Conservation (phyloP, 1,139 yeast genomes). For the Saccharomyces pastorianus region DNA sequence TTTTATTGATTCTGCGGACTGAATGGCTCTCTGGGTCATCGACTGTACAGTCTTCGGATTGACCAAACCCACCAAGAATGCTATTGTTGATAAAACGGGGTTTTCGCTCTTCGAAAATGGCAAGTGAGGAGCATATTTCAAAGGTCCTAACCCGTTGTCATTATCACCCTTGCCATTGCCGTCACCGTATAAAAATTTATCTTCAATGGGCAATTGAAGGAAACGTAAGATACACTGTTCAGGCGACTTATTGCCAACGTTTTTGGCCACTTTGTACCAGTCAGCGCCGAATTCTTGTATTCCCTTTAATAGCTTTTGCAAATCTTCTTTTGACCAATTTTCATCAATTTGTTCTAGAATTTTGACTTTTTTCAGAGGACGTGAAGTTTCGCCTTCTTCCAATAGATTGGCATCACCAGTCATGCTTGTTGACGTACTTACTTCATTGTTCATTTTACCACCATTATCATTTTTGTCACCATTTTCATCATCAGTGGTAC, state of each 20-base stretch:
- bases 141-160: conserved; percentile 48
- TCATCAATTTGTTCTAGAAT: conserved; percentile 35
- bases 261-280: conserved; percentile 68
- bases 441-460: not conserved
- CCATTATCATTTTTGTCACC: not conserved
- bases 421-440: not conserved
- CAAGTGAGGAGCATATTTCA: conserved; percentile 72
- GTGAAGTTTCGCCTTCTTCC: conserved; percentile 5
- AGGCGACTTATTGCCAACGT: conserved; percentile 60
- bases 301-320: conserved; percentile 52
- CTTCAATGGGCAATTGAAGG: conserved; percentile 76
- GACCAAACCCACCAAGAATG: conserved; percentile 78
- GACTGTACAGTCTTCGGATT: conserved; percentile 83
- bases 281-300: conserved; percentile 52
- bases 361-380: conserved; percentile 37
- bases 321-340: conserved; percentile 61
- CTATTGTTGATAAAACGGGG: conserved; percentile 84
- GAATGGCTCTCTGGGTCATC: conserved; percentile 62
- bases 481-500: not conserved
- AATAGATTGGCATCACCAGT: conserved; percentile 8
- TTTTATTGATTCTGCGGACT: conserved; percentile 21
- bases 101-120: conserved; percentile 83
- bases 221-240: conserved; percentile 78
- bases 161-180: conserved; percentile 3
- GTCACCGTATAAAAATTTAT: conserved; percentile 47